Percentiles rank a stretch among this genome's conserved stretches.
Evolutionary conservation across 2,329 filamentous ascomycete genomes (phyloP).

Genomic region (Alternaria novae-zelandiae): DNA sequence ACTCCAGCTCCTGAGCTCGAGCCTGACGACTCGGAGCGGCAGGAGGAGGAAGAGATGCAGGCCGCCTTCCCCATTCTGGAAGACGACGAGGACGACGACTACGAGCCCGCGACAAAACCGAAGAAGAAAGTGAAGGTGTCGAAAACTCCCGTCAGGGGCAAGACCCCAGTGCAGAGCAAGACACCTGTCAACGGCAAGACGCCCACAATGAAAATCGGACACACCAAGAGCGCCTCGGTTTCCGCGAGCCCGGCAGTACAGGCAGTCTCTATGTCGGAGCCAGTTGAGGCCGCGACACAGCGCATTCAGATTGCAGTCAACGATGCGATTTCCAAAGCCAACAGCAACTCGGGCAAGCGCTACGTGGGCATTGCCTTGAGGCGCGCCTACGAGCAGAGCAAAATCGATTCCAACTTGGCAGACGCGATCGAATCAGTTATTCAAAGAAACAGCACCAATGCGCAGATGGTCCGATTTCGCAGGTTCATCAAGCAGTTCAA

Average conservation of each 20-base stretch:
- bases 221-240: conserved; percentile 21
- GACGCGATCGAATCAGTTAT: conserved; percentile 53
- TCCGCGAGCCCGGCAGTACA: conserved; percentile 28
- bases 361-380: conserved; percentile 48
- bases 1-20: conserved; percentile 50
- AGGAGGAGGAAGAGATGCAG: conserved; percentile 46
- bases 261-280: conserved; percentile 15
- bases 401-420: conserved; percentile 44
- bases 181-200: conserved; percentile 36
- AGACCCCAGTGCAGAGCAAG: conserved; percentile 42
- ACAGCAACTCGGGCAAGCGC: conserved; percentile 38
- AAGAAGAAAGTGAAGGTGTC: conserved; percentile 41
- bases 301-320: conserved; percentile 49
- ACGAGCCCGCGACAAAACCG: conserved; percentile 44
- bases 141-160: conserved; percentile 47
- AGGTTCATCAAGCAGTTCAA: conserved; percentile 52
- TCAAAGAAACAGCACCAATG: conserved; percentile 46
- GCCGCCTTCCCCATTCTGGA: conserved; percentile 41
- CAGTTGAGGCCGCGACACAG: conserved; percentile 25
- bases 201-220: conserved; percentile 33
- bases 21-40: conserved; percentile 48
- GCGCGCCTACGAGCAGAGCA: conserved; percentile 52
- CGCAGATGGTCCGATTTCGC: conserved; percentile 52
- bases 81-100: conserved; percentile 57
- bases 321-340: conserved; percentile 51